phyloP scores from a whole-genome alignment of 1,139 yeast species.

The Taphrina confusa region DNA sequence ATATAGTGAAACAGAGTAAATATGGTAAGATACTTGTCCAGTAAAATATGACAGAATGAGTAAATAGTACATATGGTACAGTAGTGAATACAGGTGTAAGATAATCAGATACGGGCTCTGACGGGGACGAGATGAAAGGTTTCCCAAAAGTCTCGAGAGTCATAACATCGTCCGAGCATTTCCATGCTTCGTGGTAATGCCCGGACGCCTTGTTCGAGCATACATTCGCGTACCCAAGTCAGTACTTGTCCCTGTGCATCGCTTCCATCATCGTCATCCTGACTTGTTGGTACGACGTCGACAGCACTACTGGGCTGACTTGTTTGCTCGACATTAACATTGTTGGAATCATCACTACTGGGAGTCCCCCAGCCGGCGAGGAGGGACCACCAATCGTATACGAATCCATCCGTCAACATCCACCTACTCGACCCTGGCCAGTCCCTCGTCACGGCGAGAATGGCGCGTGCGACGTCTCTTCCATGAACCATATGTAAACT shows the following conservation, averaged over 20 bases:
- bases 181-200: constrained; percentile 30
- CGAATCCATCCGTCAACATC: constrained; percentile 33
- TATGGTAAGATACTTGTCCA: too few species aligned
- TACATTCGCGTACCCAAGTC: constrained; percentile 21
- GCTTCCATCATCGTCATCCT: not conserved
- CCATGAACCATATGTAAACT: constrained; percentile 32
- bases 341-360: too few species aligned
- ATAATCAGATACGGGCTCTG: constrained; percentile 15
- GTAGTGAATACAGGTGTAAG: too few species aligned
- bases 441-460: constrained; percentile 24
- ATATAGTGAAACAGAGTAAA: not conserved
- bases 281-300: too few species aligned
- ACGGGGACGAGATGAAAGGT: constrained; percentile 25
- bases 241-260: constrained; percentile 21
- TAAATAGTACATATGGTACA: not conserved
- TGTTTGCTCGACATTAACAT: too few species aligned
- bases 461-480: constrained; percentile 28
- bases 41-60: too few species aligned
- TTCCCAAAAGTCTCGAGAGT: constrained; percentile 28
- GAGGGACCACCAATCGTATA: constrained; percentile 35
- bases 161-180: constrained; percentile 26
- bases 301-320: too few species aligned
- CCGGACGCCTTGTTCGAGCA: constrained; percentile 19
- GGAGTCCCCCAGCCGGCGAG: constrained; percentile 29
- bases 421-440: constrained; percentile 33